Percentiles rank a stretch among this genome's conserved stretches.
These are phyloP conservation scores for Alternaria incomplexa DNA, from an alignment of 2,329 filamentous ascomycete species.

Conservation along the genomic window DNA sequence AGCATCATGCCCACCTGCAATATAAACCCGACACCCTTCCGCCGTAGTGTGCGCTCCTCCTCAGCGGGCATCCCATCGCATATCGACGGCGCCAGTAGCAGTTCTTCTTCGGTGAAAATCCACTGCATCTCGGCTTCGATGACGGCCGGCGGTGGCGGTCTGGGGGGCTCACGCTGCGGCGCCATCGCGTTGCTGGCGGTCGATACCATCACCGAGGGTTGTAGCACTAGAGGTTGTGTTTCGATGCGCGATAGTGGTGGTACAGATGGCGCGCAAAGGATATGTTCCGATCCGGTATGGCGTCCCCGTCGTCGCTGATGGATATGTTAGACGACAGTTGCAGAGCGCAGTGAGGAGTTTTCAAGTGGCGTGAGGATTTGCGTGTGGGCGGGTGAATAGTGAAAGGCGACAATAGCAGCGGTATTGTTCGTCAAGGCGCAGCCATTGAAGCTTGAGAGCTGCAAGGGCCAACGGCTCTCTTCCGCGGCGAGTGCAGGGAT, in stretches of 20 bases:
- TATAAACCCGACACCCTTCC: conserved; percentile 96
- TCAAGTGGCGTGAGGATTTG: background rate
- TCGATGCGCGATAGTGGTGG: background rate
- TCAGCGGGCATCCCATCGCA: conserved; percentile 78
- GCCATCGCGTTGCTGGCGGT: conserved; percentile 24
- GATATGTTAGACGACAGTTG: background rate
- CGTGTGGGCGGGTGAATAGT: background rate
- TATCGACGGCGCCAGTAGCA: conserved; percentile 81
- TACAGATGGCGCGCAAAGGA: background rate
- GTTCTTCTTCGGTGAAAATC: conserved; percentile 85
- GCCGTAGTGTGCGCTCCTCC: conserved; percentile 79
- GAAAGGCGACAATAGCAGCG: background rate
- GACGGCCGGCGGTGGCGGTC: conserved; percentile 54
- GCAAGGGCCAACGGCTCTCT: conserved; percentile 19
- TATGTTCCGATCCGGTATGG: background rate
- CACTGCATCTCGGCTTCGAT: conserved; percentile 73
- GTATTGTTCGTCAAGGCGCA: conserved; percentile 7
- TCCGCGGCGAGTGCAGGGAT: conserved; percentile 23
- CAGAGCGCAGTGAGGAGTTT: background rate
- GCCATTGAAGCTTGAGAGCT: conserved; percentile 10
- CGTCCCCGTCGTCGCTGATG: background rate
- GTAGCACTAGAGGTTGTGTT: background rate
- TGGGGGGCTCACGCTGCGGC: conserved; percentile 40
- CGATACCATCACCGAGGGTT: conserved; percentile 35
- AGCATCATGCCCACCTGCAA: conserved; percentile 91